phyloP scores from a whole-genome alignment of 2,329 filamentous ascomycete species.

The Neonectria sp. region DNA sequence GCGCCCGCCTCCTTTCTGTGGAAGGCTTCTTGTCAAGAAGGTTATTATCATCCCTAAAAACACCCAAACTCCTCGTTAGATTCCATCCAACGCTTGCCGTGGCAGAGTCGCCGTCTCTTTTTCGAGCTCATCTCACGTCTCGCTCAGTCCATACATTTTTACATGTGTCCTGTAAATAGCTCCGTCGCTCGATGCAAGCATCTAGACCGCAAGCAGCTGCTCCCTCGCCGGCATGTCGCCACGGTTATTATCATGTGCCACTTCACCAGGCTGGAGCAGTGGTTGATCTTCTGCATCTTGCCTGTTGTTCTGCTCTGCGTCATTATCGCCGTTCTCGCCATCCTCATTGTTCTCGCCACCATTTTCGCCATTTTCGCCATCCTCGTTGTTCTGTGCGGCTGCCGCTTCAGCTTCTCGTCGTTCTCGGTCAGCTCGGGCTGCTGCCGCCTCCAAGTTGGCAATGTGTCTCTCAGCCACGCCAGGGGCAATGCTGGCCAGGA shows the following conservation, averaged over 20 bases:
- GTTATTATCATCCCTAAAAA: constrained; percentile 22
- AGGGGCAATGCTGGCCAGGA: constrained; percentile 76
- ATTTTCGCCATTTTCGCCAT: constrained; percentile 32
- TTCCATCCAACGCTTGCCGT: constrained; percentile 33
- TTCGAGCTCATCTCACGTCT: constrained; percentile 37
- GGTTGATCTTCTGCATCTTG: constrained; percentile 13
- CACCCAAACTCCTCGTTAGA: constrained; percentile 41
- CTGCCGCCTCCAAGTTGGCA: constrained; percentile 68
- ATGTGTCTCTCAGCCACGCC: constrained; percentile 78
- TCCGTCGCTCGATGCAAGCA: constrained; percentile 20
- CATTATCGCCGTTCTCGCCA: constrained; percentile 25
- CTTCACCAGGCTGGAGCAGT: constrained; percentile 40
- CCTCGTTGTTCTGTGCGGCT: constrained; percentile 43
- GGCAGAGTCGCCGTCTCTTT: constrained; percentile 37
- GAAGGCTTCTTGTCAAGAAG: constrained; percentile 37
- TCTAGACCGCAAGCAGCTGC: constrained; percentile 39
- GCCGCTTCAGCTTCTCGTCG: constrained; percentile 60
- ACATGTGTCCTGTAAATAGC: constrained; percentile 15
- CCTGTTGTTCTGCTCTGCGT: constrained; percentile 8
- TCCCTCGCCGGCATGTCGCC: constrained; percentile 38
- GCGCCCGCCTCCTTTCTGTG: constrained; percentile 40
- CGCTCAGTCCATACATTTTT: constrained; percentile 34
- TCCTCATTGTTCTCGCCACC: constrained; percentile 41
- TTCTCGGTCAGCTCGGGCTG: constrained; percentile 59
- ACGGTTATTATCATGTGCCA: constrained; percentile 26